Conservation (phyloP, 2,329 filamentous ascomycete genomes). For the Ascochyta viciae-villosae region DNA sequence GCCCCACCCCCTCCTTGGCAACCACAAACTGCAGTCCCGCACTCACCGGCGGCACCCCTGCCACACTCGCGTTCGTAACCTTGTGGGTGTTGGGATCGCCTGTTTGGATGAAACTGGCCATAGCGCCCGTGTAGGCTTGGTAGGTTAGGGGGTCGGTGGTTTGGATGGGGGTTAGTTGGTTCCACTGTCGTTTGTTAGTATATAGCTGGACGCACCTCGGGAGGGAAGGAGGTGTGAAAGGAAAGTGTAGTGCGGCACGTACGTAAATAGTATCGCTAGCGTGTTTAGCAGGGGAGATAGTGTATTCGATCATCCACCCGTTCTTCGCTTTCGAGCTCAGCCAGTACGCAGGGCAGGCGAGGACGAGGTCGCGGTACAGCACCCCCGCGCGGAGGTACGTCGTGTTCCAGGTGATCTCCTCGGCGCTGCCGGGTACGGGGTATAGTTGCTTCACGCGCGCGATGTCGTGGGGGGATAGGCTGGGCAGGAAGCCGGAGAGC, state of each 20-base stretch:
- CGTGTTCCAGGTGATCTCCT: slow-evolving; percentile 60
- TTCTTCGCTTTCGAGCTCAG: slow-evolving; percentile 55
- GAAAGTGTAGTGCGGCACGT: background rate
- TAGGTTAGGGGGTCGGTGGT: slow-evolving; percentile 62
- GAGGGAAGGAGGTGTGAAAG: background rate
- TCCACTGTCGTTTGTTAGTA: slow-evolving; percentile 54
- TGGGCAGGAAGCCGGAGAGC: slow-evolving; percentile 63
- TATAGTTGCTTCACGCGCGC: slow-evolving; percentile 55
- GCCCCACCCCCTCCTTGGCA: slow-evolving; percentile 53
- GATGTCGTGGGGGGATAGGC: slow-evolving; percentile 52
- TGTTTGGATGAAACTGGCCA: slow-evolving; percentile 67
- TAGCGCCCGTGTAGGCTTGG: slow-evolving; percentile 63
- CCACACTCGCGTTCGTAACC: slow-evolving; percentile 54
- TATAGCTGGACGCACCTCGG: too few relatives aligned
- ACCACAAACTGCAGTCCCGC: slow-evolving; percentile 61
- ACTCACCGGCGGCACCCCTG: slow-evolving; percentile 55
- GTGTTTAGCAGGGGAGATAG: slow-evolving; percentile 65
- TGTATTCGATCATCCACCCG: slow-evolving; percentile 66
- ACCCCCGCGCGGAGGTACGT: slow-evolving; percentile 62
- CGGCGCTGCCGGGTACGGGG: slow-evolving; percentile 56
- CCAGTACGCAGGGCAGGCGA: slow-evolving; percentile 68
- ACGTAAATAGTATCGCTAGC: slow-evolving; percentile 65
- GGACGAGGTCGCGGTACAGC: slow-evolving; percentile 64
- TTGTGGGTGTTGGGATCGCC: slow-evolving; percentile 66
- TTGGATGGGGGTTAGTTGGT: slow-evolving; percentile 62